Base-by-base conservation (phyloP, 192 early-diverging fungal species). In the Backusella luteola region DNA sequence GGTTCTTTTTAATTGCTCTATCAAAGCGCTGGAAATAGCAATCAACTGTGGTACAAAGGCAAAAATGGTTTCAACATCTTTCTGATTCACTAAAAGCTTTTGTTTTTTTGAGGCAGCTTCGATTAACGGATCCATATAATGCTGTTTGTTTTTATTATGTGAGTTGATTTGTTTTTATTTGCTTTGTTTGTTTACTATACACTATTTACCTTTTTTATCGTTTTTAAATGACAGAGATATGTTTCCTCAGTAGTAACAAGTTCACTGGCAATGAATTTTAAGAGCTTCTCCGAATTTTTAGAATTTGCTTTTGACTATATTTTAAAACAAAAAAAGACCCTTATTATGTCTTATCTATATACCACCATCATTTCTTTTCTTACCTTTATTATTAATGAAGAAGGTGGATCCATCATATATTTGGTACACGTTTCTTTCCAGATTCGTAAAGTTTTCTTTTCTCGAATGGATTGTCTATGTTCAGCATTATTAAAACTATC, bases 231-330 rank as follows among this genome's bases (percentile, higher is more conserved):
- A 42, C 84, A 72, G 21, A 86, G 68, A 26, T 86, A 86, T 36
- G 84, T 86, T 12, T 76, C 68, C 69, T 86, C 85, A 0, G 85
- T 86, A 14, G 85, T 86, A 34, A 80, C 77, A 56, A 85, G 78
- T 77, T 85, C 84, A 56, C 81, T 79, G 14, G 79, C 75, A 42
- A 85, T 83, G 41, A 83, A 85, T 53, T 52, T 74, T 39, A 63
- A 39, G 12, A 79, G 71, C 52, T 82, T 77, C 5, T 12, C 38
- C 14, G 78, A 73, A 15, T 68, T 35, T 63, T 71, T 41, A 12
- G 73, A 21, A 21, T 63, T 1, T 63, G 17, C 52, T 39, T 53
- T 39, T 34, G 73, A 73, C 53, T 73, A 14, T 12, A 34, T 71
- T 44, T 34, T 23, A 21, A 38, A 39, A 63, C 35, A 52, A 53